Conservation (phyloP, 2,329 filamentous ascomycete genomes). For the Exophiala alcalophila region DNA sequence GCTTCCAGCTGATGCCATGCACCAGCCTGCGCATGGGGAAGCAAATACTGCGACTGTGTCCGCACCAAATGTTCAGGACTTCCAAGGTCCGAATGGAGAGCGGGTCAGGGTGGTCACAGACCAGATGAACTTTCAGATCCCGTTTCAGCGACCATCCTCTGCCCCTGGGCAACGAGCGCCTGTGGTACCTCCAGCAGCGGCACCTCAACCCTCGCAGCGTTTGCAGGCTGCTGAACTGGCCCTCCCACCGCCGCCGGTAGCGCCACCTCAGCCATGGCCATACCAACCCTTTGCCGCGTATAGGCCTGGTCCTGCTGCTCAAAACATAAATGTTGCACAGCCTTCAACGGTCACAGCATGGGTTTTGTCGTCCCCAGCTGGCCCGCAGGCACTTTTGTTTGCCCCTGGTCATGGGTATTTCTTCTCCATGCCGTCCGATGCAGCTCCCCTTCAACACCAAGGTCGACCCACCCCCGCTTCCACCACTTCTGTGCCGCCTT, state of each 20-base stretch:
- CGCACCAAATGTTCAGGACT: constrained; percentile 8
- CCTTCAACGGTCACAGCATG: constrained; percentile 21
- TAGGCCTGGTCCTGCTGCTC: too few species aligned
- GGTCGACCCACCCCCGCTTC: too few species aligned
- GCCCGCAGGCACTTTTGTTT: constrained; percentile 30
- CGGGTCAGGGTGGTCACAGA: constrained; percentile 16
- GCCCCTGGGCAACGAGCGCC: constrained; percentile 12
- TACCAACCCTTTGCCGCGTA: too few species aligned
- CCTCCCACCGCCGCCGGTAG: too few species aligned
- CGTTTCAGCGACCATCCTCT: constrained; percentile 14
- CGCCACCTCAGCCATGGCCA: too few species aligned
- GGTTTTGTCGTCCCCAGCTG: constrained; percentile 26
- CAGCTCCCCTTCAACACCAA: background rate
- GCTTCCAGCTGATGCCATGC: background rate
- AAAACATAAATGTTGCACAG: too few species aligned
- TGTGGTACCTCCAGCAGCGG: constrained; percentile 4
- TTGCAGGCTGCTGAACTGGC: too few species aligned
- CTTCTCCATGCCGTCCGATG: constrained; percentile 7
- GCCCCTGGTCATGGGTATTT: constrained; percentile 28
- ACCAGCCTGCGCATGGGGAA: background rate
- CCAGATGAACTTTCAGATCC: constrained; percentile 11
- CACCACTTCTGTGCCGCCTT: too few species aligned
- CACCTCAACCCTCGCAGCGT: too few species aligned
- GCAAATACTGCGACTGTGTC: background rate
- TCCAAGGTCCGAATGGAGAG: constrained; percentile 21